Evolutionary conservation across 2,329 filamentous ascomycete species (phyloP).

Genomic region (Biscogniauxia mediterranea): DNA sequence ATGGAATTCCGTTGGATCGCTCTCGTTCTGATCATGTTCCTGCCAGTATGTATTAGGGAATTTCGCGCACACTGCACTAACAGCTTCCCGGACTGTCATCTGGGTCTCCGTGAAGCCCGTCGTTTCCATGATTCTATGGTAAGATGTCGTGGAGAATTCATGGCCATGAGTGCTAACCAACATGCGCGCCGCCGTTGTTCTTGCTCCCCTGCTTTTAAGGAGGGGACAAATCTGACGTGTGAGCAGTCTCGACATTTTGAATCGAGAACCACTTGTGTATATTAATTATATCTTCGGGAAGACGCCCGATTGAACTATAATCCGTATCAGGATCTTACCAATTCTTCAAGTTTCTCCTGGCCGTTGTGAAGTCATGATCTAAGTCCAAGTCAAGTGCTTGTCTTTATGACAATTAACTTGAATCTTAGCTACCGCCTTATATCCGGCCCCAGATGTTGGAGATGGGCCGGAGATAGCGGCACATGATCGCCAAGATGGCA

Average conservation of each 20-base stretch:
- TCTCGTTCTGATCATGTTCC: conserved; percentile 65
- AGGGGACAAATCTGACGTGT: conserved; percentile 2
- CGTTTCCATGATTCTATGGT: conserved; percentile 62
- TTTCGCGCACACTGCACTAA: conserved; percentile 64
- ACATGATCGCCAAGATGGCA: background rate
- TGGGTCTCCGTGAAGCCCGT: conserved; percentile 72
- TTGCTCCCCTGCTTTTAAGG: background rate
- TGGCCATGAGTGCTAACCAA: background rate
- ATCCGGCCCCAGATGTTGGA: background rate
- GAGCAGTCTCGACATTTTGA: conserved; percentile 14
- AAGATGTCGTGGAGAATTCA: conserved; percentile 37
- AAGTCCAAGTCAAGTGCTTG: background rate
- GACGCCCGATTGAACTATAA: background rate
- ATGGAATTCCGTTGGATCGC: conserved; percentile 75
- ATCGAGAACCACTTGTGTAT: background rate
- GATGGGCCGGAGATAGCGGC: conserved; percentile 9
- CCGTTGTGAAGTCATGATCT: background rate
- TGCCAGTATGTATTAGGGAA: conserved; percentile 79
- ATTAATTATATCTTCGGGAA: no score
- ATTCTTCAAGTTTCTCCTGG: background rate
- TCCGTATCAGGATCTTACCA: background rate
- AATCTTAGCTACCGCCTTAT: background rate
- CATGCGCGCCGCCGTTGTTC: background rate
- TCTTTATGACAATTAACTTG: background rate
- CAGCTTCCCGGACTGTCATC: conserved; percentile 67